Conservation (phyloP, 1,284 basidiomycete species). For the Sporisorium graminicola region DNA sequence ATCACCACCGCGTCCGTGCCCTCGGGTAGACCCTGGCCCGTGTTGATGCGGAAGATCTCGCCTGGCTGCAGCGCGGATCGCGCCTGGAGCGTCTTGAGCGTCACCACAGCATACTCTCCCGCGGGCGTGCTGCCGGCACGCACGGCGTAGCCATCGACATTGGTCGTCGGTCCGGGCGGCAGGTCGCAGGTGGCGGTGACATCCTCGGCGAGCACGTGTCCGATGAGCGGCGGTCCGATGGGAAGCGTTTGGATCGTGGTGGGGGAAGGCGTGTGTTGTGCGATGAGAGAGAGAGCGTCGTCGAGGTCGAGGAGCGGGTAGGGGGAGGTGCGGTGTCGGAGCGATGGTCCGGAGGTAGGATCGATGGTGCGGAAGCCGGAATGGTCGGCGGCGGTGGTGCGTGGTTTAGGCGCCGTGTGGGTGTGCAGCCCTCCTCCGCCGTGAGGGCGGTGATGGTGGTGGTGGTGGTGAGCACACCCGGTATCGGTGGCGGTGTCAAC, state of each 20-base stretch:
- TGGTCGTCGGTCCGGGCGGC: conserved; percentile 75
- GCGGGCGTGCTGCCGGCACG: conserved; percentile 70
- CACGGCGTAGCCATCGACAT: conserved; percentile 88
- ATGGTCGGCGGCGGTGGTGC: conserved; percentile 48
- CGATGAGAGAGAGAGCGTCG: conserved; percentile 76
- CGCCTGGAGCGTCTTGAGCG: conserved; percentile 68
- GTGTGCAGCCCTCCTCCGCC: conserved; percentile 43
- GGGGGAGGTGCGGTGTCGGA: conserved; percentile 74
- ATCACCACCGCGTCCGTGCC: conserved; percentile 85
- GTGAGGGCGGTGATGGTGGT: conserved; percentile 38
- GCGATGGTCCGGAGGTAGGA: conserved; percentile 72
- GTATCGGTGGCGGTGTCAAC: conserved; percentile 26
- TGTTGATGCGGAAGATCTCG: conserved; percentile 63
- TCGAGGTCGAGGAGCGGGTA: conserved; percentile 80
- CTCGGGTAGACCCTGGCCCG: conserved; percentile 76
- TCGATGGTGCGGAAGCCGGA: conserved; percentile 75
- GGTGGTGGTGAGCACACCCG: conserved; percentile 24
- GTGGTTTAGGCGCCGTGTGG: conserved; percentile 41
- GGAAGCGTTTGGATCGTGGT: conserved; percentile 11
- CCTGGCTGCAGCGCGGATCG: conserved; percentile 13
- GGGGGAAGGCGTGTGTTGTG: conserved; percentile 72
- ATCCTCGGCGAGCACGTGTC: conserved; percentile 81
- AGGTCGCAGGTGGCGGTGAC: conserved; percentile 76
- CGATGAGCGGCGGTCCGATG: conserved; percentile 73
- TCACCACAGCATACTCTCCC: conserved; percentile 80